Evolutionary conservation across 164 flowering plant genomes (phyloP).

Genomic region (Vitis amurensis): DNA sequence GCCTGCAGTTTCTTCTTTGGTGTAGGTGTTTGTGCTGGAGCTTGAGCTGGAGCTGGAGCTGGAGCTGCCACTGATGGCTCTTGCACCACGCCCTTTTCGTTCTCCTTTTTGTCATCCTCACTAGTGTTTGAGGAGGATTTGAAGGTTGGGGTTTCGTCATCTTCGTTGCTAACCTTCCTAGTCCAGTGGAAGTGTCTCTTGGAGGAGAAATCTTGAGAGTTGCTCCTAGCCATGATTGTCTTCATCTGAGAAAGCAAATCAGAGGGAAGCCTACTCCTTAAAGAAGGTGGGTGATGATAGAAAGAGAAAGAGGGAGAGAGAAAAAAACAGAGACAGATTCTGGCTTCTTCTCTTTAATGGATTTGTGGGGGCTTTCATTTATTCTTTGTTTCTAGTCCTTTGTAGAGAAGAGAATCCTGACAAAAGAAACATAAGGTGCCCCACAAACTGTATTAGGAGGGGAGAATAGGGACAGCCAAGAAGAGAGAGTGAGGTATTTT

Average conservation of each 20-base stretch:
- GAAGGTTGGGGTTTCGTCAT: conserved; percentile 26
- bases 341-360: conserved; percentile 13
- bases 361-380: conserved; percentile 17
- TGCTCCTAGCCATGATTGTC: conserved; percentile 33
- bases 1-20: conserved; percentile 40
- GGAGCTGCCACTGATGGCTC: neutral
- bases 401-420: conserved; percentile 42
- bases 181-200: conserved; percentile 60
- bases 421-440: conserved; percentile 33
- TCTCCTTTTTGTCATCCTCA: conserved; percentile 6
- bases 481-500: conserved; percentile 15
- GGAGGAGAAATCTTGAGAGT: conserved; percentile 36
- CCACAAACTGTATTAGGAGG: conserved; percentile 24
- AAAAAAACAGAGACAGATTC: conserved; percentile 1
- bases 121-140: conserved; percentile 15
- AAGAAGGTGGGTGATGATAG: conserved; percentile 2
- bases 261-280: neutral
- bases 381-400: conserved; percentile 20
- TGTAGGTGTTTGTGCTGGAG: neutral
- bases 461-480: conserved; percentile 6
- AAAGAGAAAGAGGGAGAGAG: conserved; percentile 2
- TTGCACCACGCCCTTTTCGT: neutral
- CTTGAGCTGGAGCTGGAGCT: neutral
- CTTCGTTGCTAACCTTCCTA: conserved; percentile 45
- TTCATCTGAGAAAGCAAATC: conserved; percentile 18